phyloP scores from a whole-genome alignment of 2,329 filamentous ascomycete genomes.

The Mollisia scopiformis region DNA sequence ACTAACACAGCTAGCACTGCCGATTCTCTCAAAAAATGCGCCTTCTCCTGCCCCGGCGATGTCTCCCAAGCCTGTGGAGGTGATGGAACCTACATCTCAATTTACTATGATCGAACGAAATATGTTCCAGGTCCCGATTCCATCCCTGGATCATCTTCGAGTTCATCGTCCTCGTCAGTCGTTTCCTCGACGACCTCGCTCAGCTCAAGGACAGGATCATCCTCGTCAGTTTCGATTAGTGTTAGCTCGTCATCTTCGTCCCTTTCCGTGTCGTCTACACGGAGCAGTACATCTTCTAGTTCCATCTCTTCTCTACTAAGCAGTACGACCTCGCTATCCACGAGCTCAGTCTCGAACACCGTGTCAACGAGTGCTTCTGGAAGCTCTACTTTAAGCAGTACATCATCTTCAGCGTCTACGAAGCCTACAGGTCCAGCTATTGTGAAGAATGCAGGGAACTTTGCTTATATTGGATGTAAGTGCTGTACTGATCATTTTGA shows the following conservation, averaged over 20 bases:
- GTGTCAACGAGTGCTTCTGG: not conserved
- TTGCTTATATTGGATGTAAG: constrained; percentile 7
- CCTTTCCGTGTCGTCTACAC: not conserved
- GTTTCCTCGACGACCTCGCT: not conserved
- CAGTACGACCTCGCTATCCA: not conserved
- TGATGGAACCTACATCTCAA: constrained; percentile 37
- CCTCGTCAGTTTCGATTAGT: not conserved
- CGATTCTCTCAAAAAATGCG: constrained; percentile 29
- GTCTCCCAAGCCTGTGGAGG: constrained; percentile 30
- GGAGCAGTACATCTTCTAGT: not conserved
- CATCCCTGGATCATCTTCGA: constrained; percentile 19
- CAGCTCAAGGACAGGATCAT: not conserved
- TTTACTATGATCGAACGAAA: constrained; percentile 36
- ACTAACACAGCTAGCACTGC: constrained; percentile 20
- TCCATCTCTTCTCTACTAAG: not conserved
- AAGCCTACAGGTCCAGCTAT: constrained; percentile 9
- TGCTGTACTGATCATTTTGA: no score
- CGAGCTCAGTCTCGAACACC: not conserved
- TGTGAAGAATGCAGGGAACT: constrained; percentile 13
- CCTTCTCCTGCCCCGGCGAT: constrained; percentile 26
- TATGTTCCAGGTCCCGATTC: constrained; percentile 30
- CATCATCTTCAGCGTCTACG: not conserved
- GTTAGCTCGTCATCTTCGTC: not conserved
- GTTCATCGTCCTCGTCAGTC: constrained; percentile 2
- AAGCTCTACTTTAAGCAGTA: not conserved